Evolutionary conservation across 148 eudicot species (phyloP), one percentile per base, ranked within the genome.

Genomic region (Selenicereus undatus): DNA sequence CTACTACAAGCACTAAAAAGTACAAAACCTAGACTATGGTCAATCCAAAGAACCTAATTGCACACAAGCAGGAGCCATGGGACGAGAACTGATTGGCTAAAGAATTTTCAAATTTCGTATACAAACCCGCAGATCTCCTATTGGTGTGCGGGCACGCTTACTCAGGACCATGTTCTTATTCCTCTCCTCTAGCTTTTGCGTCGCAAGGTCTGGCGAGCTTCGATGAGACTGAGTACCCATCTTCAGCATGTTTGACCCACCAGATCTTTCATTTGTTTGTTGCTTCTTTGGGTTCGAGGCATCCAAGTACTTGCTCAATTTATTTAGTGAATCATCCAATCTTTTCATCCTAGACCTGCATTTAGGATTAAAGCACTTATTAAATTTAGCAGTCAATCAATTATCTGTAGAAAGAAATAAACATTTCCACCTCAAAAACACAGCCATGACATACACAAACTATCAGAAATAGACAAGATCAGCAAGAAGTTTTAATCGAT

Each of bases 81-180:
- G 54, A 26, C 6, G 27, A 71, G 48, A 68, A 16, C 22, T 21
- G 14, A 17, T 21, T 30, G 36, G 36, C 29, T 35, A 50, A 42
- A 76, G 7, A 65, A 52, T 26, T 65, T 56, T 50, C 71, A 78
- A 11, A 65, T 78, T 60, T 76, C 8, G 58, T 68, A 50, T 73
- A 85, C 93, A 76, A 82, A 94, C 98, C 98, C 91, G 91, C 83
- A 87, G 71, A 78, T 94, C 97, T 77, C 92, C 91, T 80, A 92
- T 83, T 72, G 98, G 91, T 74, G 98, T 91, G 74, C 98, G 95
- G 51, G 86, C 86, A 76, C 98, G 95, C 89, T 90, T 94, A 87
- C 89, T 93, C 52, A 83, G 91, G 86, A 78, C 86, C 83, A 66
- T 82, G 85, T 81, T 91, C 87, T 89, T 94, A 81, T 89, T 81